Evolutionary conservation across 2,329 filamentous ascomycete species (phyloP).

Genomic region (Alternaria conjuncta): DNA sequence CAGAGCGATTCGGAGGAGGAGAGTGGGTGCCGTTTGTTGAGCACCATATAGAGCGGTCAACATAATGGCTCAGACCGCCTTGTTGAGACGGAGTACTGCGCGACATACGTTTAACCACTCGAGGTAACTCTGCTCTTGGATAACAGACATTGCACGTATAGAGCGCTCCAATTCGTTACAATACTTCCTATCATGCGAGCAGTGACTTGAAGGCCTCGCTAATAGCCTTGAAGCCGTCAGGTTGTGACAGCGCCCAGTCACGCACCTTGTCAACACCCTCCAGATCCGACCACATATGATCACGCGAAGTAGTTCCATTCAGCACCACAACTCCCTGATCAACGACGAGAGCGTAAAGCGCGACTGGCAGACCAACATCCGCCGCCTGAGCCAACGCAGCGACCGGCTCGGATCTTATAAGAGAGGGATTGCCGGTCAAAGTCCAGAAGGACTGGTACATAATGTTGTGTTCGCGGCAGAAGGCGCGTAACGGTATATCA

Average conservation of each 20-base stretch:
- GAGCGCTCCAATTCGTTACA: not conserved
- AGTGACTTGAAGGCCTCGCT: conserved; percentile 25
- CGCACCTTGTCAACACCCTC: conserved; percentile 51
- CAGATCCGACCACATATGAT: conserved; percentile 62
- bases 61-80: not conserved
- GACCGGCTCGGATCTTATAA: conserved; percentile 59
- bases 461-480: conserved; percentile 60
- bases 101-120: not conserved
- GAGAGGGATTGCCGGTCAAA: conserved; percentile 62
- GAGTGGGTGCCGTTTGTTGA: not conserved
- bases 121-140: not conserved
- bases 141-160: not conserved
- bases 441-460: conserved; percentile 69
- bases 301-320: conserved; percentile 62
- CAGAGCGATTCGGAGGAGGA: not conserved
- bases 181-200: not conserved
- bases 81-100: not conserved
- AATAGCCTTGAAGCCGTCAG: conserved; percentile 56
- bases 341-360: conserved; percentile 64
- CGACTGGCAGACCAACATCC: conserved; percentile 54
- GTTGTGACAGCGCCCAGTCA: conserved; percentile 54
- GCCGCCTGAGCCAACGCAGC: conserved; percentile 54
- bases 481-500: conserved; percentile 66
- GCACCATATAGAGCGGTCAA: not conserved
- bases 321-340: conserved; percentile 59